Base-by-base conservation (phyloP, 257 asterid genomes). In the Hygrophila difformis region DNA sequence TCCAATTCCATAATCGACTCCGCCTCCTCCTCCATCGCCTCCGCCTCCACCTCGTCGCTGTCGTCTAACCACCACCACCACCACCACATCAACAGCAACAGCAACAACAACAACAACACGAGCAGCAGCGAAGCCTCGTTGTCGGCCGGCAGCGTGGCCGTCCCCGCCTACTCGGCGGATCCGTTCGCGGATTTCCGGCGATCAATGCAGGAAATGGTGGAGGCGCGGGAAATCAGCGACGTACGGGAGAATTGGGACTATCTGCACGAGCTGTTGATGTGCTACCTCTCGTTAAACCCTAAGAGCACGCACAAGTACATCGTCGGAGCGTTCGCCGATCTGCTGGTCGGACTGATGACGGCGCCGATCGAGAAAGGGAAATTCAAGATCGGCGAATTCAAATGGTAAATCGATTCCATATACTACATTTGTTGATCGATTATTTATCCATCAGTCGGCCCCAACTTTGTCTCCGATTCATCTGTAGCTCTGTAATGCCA, bases 171-270 rank as follows among this genome's bases (percentile, higher is more conserved):
- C 62, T 91, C 98, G 2, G 78, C 85, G 4, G 95, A 85, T 70
- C 98, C 98, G 1, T 80, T 54, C 68, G 4, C 28, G 19, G 98
- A 91, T 63, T 91, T 91, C 76, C 87, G 96, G 42, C 66, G 73
- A 28, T 91, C 98, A 36, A 86, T 91, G 99, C 95, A 86, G 41
- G 96, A 86, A 41, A 91, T 91, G 99, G 93, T 91, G 82, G 95
- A 79, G 57, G 92, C 96, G 43, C 92, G 79, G 34, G 74, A 57
- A 0, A 54, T 72, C 28, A 72, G 61, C 44, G 93, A 77, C 53
- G 81, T 76, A 8, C 38, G 64, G 4, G 59, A 62, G 36, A 62
- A 70, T 33, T 86, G 95, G 96, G 95, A 80, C 5, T 72, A 65
- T 53, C 44, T 91, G 71, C 84, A 87, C 28, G 79, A 86, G 48